phyloP scores from a whole-genome alignment of 2,329 filamentous ascomycete species.

The Talaromyces sp. region DNA sequence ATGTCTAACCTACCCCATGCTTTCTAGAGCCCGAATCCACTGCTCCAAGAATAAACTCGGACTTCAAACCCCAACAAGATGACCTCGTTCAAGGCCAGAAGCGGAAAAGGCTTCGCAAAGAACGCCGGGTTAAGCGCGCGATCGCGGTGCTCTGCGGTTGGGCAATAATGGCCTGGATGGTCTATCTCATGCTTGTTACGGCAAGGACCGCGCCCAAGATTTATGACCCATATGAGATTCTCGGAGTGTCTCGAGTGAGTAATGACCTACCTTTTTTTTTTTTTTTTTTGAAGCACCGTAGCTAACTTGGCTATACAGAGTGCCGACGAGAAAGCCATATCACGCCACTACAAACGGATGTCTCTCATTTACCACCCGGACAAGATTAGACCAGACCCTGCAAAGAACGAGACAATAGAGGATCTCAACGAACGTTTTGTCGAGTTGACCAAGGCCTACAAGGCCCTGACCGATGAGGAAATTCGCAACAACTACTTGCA shows the following conservation, averaged over 20 bases:
- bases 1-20: slow-evolving; percentile 8
- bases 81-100: slow-evolving; percentile 79
- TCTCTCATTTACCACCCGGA: slow-evolving; percentile 88
- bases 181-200: slow-evolving; percentile 82
- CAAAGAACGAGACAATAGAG: slow-evolving; percentile 86
- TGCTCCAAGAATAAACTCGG: slow-evolving; percentile 74
- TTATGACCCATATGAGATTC: slow-evolving; percentile 96
- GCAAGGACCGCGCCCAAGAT: slow-evolving; percentile 68
- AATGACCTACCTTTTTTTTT: neutral
- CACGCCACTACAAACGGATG: slow-evolving; percentile 80
- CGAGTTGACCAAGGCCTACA: slow-evolving; percentile 95
- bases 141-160: slow-evolving; percentile 73
- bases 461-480: slow-evolving; percentile 94
- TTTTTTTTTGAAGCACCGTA: neutral
- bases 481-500: slow-evolving; percentile 95
- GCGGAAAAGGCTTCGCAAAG: slow-evolving; percentile 81
- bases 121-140: slow-evolving; percentile 81
- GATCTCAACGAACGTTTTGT: slow-evolving; percentile 83
- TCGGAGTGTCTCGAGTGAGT: slow-evolving; percentile 75
- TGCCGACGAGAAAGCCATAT: slow-evolving; percentile 83
- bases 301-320: slow-evolving; percentile 52
- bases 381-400: slow-evolving; percentile 76
- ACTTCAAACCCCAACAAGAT: slow-evolving; percentile 76
- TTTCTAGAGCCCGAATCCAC: slow-evolving; percentile 65
- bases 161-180: slow-evolving; percentile 80